Base-by-base conservation (phyloP, 176 grass and related monocot species). In the Ampelocalamus luodianensis region DNA sequence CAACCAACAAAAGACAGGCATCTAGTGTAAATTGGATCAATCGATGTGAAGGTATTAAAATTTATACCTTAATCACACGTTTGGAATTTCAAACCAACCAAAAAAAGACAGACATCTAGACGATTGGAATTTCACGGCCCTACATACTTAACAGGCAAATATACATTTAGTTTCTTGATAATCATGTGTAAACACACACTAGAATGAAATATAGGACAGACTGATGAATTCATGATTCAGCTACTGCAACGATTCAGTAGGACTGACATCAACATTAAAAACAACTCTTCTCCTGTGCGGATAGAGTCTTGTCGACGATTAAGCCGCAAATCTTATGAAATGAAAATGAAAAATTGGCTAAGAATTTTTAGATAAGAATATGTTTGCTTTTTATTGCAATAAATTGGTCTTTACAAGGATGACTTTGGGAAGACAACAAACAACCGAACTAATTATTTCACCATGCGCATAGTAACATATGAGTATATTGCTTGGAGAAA, bases 41-140 rank as follows among this genome's bases (percentile, higher is more conserved):
- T 54, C 76, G 27, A 82, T 73, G 16, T 16, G n/a, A 71, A 29
- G 29, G 1, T 29, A 29, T 29, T 29, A 29, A 29, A 29, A 29
- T 29, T 29, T 29, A 29, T 29, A 27, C 92, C 94, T 94, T 97
- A 40, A 92, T 94, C 80, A 94, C 90, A 65, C 94, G 90, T 27
- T 94, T 29, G 29, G 29, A 29, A 0, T 29, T 1, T 29, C 1
- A 29, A 29, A 29, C 0, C 29, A 29, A 29, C 29, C 29, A 29
- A 29, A 29, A 29, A 29, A 29, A n/a, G 29, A 29, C 29, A 29
- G 29, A 29, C 29, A 29, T 29, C 0, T 29, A 92, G 37, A 97
- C 94, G 81, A 94, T 97, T 79, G 94, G 92, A 72, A 97, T 94
- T 68, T 97, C 88, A 67, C 86, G 82, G 2, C 88, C 92, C 94